phyloP scores from a whole-genome alignment of 2,329 filamentous ascomycete species.

The Calonectria leucothoes region DNA sequence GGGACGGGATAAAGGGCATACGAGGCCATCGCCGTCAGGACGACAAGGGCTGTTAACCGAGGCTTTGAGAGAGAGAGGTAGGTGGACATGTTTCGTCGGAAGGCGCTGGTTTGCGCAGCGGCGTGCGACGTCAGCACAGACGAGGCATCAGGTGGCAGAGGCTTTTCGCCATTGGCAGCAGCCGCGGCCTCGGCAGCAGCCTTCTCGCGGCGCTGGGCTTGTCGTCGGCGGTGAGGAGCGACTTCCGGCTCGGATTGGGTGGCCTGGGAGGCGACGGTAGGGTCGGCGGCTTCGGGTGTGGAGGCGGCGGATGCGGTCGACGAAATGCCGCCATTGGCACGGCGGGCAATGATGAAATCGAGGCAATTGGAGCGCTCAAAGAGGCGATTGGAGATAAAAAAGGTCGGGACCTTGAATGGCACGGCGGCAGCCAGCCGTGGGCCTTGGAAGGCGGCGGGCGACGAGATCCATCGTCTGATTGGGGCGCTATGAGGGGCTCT shows the following conservation, averaged over 20 bases:
- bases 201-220: conserved; percentile 43
- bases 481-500: conserved; percentile 30
- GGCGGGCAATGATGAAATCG: conserved; percentile 46
- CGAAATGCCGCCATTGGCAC: conserved; percentile 42
- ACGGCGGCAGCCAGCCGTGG: conserved; percentile 35
- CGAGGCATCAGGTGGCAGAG: conserved; percentile 63
- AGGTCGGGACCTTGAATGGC: conserved; percentile 35
- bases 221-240: conserved; percentile 50
- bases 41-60: conserved; percentile 89
- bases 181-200: conserved; percentile 33
- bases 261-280: conserved; percentile 34
- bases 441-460: conserved; percentile 38
- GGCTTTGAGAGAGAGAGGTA: conserved; percentile 96
- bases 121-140: conserved; percentile 65
- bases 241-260: conserved; percentile 35
- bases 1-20: conserved; percentile 96
- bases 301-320: conserved; percentile 39
- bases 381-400: conserved; percentile 51
- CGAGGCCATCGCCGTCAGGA: conserved; percentile 88
- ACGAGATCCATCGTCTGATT: conserved; percentile 46
- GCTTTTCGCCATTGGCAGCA: conserved; percentile 31
- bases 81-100: conserved; percentile 77
- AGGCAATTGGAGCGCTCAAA: conserved; percentile 52
- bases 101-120: conserved; percentile 60
- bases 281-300: conserved; percentile 24